phyloP scores from a whole-genome alignment of 257 asterid genomes.

The Solanum chaucha region DNA sequence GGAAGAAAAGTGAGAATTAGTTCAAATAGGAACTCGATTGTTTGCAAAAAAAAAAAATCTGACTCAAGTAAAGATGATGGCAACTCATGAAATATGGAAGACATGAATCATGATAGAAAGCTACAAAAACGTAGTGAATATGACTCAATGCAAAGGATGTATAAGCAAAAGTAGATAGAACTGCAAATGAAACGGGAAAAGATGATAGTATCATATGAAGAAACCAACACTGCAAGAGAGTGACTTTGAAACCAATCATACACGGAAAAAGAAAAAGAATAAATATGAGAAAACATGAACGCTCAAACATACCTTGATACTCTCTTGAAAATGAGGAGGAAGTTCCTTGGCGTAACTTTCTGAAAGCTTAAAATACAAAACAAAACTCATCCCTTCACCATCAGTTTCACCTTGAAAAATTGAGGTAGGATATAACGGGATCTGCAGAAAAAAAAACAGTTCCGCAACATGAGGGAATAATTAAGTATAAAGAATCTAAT shows the following conservation, averaged over 20 bases:
- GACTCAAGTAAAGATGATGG: background rate
- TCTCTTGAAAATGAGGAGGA: slow-evolving; percentile 45
- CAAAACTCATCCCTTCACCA: slow-evolving; percentile 45
- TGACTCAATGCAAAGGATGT: background rate
- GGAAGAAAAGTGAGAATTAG: background rate
- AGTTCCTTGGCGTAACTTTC: slow-evolving; percentile 36
- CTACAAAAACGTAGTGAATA: background rate
- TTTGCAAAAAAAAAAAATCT: background rate
- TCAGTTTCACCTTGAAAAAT: slow-evolving; percentile 41
- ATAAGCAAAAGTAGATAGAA: background rate
- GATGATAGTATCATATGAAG: background rate
- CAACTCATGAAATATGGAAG: background rate
- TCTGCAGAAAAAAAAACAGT: slow-evolving; percentile 12
- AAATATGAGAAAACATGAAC: background rate
- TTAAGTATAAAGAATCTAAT: background rate
- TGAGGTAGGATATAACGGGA: slow-evolving; percentile 37
- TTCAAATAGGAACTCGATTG: background rate
- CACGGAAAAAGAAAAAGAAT: background rate
- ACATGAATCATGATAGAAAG: background rate
- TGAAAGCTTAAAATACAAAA: slow-evolving; percentile 35
- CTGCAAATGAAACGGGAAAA: background rate
- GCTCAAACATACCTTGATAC: slow-evolving; percentile 22
- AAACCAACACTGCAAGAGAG: background rate
- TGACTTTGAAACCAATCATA: background rate
- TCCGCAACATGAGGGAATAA: background rate